These are phyloP conservation scores for Bocquillonia castaneifolia DNA, from an alignment of 441 rosid genomes.

Conservation along the genomic window DNA sequence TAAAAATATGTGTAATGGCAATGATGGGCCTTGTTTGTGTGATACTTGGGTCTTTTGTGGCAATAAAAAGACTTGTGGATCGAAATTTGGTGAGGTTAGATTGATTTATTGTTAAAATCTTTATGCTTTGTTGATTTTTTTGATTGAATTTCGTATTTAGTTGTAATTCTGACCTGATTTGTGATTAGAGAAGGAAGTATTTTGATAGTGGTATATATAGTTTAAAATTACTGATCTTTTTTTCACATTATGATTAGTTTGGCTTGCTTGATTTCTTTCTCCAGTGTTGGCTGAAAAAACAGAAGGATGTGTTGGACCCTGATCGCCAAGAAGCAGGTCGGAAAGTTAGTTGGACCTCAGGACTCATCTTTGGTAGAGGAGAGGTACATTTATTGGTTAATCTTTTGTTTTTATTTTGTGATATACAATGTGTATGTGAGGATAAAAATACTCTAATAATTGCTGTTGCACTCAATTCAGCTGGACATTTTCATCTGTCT, in stretches of 20 bases:
- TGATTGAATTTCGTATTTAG: neutral
- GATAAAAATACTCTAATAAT: neutral
- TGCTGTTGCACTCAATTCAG: neutral
- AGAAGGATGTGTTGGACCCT: conserved; percentile 61
- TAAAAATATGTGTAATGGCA: conserved; percentile 74
- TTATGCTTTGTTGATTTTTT: neutral
- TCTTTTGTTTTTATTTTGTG: conserved; percentile 5
- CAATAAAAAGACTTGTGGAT: conserved; percentile 60
- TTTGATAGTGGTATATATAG: neutral
- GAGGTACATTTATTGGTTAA: conserved; percentile 44
- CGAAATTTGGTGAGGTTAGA: conserved; percentile 88
- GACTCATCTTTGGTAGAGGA: conserved; percentile 82
- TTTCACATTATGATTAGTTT: neutral
- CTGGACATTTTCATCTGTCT: neutral
- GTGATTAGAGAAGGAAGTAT: neutral
- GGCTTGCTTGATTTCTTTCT: conserved; percentile 6
- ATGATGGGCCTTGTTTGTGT: conserved; percentile 85
- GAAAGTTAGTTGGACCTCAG: conserved; percentile 80
- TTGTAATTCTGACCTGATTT: neutral
- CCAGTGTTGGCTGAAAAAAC: conserved; percentile 98
- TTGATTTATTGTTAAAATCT: neutral
- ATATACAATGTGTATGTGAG: neutral
- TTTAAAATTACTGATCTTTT: neutral
- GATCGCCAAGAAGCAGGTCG: conserved; percentile 56
- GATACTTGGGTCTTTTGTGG: conserved; percentile 94